Conservation (phyloP, 768 basidiomycete genomes). For the Russula sp. region DNA sequence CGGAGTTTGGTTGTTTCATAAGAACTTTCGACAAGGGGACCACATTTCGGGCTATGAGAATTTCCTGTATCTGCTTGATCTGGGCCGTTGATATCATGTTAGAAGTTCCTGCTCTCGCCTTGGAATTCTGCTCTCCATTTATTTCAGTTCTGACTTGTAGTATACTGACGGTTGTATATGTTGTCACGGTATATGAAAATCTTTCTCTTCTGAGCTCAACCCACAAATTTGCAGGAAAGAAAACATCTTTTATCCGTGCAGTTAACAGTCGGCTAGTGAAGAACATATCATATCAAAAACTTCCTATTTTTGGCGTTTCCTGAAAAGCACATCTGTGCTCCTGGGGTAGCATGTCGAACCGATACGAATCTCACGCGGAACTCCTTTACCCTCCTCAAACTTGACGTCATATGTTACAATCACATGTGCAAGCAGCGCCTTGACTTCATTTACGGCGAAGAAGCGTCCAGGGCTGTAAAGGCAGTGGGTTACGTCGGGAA, state of each 20-base stretch:
- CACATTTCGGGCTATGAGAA: too few relatives aligned
- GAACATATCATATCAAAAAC: neutral
- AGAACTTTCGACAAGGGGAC: too few relatives aligned
- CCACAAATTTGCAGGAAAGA: neutral
- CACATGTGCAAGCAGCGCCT: constrained; percentile 27
- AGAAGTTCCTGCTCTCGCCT: too few relatives aligned
- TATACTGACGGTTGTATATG: neutral
- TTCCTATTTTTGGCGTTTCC: constrained; percentile 20
- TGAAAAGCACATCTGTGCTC: constrained; percentile 24
- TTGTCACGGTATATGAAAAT: neutral
- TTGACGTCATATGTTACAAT: constrained; percentile 27
- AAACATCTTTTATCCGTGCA: neutral
- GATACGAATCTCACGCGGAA: constrained; percentile 1
- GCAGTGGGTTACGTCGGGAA: neutral
- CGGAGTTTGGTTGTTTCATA: too few relatives aligned
- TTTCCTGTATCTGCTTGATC: too few relatives aligned
- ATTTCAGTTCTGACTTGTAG: too few relatives aligned
- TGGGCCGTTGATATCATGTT: too few relatives aligned
- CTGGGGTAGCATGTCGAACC: constrained; percentile 6
- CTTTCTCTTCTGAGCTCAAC: neutral
- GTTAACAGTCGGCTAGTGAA: neutral
- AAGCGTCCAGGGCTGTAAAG: constrained; percentile 17
- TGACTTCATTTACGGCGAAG: constrained; percentile 27
- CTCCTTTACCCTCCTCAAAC: constrained; percentile 21
- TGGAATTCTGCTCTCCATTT: too few relatives aligned